Base-by-base conservation (phyloP, 495 filamentous ascomycete species). In the Sordaria brevicollis region DNA sequence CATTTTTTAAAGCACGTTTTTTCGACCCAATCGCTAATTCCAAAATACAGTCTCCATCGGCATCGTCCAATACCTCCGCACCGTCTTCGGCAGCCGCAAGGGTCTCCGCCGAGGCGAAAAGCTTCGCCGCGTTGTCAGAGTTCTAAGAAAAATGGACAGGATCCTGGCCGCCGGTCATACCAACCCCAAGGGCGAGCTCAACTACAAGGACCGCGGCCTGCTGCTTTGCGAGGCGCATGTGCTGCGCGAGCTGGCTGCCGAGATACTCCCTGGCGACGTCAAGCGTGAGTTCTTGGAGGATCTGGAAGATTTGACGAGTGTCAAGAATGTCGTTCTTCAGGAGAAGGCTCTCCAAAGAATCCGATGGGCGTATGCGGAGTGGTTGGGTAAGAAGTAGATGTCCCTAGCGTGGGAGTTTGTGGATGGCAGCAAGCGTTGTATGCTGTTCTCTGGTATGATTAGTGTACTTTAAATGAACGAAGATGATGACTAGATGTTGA, bases 121-220 rank as follows among this genome's bases (percentile, higher is more conserved):
- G 67, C 86, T 89, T 8, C 85, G 89, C 15, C 85, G 90, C 74
- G 86, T 91, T 69, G 78, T 93, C 35, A 85, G 92, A 67, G 86
- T 92, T 21, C 81, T 98, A 65, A 87, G 94, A 35, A 94, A 93
- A 70, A 90, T 97, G 70, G 91, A 97, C 76, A 90, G 93, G 36
- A 93, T 95, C 54, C 80, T 98, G 21, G 89, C 83, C 13, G 84
- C 85, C 35, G 88, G 91, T 4, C 83, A 83, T n/a, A 83, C 87
- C 2, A 86, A 87, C 0, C 80, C 85, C 34, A 85, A 86, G 67
- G 91, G 89, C 6, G 82, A 90, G 70, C 83, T 97, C 29, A 87
- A 88, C 4, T 97, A 96, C 84, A 94, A 93, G 76, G 93, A 97
- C 73, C 92, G 94, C 73, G 95, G 95, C 34, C 84, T 96, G 36